Conservation (phyloP, 1,284 basidiomycete species). For the Earliella scabrosa region DNA sequence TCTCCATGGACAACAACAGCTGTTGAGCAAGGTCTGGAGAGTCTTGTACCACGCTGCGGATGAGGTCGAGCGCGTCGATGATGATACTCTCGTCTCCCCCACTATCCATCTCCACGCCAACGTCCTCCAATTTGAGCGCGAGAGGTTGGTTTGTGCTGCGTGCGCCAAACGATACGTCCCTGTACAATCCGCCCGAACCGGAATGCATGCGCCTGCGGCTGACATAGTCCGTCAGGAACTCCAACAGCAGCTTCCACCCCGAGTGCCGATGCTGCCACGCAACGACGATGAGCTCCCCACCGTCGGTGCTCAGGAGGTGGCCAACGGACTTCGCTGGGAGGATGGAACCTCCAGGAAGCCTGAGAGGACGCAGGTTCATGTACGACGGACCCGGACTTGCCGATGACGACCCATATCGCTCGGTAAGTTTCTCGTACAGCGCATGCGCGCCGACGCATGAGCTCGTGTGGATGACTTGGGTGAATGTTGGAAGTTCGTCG, state of each 20-base stretch:
- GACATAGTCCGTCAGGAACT: conserved; percentile 77
- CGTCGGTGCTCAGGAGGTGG: conserved; percentile 73
- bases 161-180: conserved; percentile 54
- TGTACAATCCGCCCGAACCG: conserved; percentile 47
- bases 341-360: conserved; percentile 75
- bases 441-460: conserved; percentile 66
- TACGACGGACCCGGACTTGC: conserved; percentile 62
- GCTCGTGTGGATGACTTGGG: conserved; percentile 70
- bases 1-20: conserved; percentile 71
- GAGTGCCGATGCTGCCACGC: conserved; percentile 83
- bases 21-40: conserved; percentile 65
- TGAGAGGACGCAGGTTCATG: conserved; percentile 66
- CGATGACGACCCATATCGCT: conserved; percentile 58
- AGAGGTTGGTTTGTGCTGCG: conserved; percentile 42
- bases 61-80: conserved; percentile 77
- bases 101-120: conserved; percentile 68
- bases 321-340: conserved; percentile 72
- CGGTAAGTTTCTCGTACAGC: conserved; percentile 68
- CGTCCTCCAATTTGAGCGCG: conserved; percentile 62
- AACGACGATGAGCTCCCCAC: conserved; percentile 72
- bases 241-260: conserved; percentile 83
- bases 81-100: conserved; percentile 62
- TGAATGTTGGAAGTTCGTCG: conserved; percentile 72
- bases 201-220: conserved; percentile 49
- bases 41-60: conserved; percentile 75